Percentiles rank a stretch among this genome's conserved stretches.
These are phyloP conservation scores for Mortierella sp. DNA, from an alignment of 371 early-diverging fungal species.

Conservation along the genomic window DNA sequence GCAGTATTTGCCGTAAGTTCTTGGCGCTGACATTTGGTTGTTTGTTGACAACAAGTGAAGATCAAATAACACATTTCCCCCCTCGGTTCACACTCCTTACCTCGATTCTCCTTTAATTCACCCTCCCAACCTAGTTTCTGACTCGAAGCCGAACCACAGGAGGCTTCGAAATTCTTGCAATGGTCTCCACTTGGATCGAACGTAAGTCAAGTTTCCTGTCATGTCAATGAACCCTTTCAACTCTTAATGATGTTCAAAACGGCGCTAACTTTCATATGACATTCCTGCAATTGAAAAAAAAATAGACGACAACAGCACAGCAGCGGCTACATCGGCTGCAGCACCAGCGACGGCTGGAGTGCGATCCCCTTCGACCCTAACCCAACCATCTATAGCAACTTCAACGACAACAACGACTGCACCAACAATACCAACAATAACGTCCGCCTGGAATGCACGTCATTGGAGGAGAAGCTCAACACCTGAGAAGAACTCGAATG, in stretches of 20 bases:
- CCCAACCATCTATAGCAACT: conserved; percentile 8
- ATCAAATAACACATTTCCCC: too few species aligned
- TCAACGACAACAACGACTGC: background rate
- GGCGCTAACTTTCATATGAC: background rate
- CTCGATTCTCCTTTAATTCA: background rate
- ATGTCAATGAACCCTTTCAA: background rate
- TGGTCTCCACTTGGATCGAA: conserved; percentile 35
- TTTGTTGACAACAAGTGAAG: background rate
- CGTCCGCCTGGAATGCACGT: conserved; percentile 29
- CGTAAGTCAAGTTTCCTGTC: conserved; percentile 22
- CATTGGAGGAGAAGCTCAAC: conserved; percentile 46
- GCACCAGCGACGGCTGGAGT: conserved; percentile 14
- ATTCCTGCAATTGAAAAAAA: background rate
- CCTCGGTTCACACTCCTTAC: background rate
- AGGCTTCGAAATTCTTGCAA: conserved; percentile 29
- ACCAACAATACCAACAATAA: background rate
- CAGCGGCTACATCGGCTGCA: background rate
- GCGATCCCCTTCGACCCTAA: conserved; percentile 17
- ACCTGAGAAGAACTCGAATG: conserved; percentile 33
- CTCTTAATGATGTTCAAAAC: background rate
- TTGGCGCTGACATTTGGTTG: background rate
- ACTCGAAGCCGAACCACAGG: conserved; percentile 21
- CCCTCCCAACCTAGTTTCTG: conserved; percentile 28
- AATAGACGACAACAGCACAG: background rate
- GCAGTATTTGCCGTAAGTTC: conserved; percentile 44